Percentiles rank a stretch among this genome's conserved stretches.
These are phyloP conservation scores for Colletotrichum caudatum DNA, from an alignment of 2,329 filamentous ascomycete genomes.

Conservation along the genomic window DNA sequence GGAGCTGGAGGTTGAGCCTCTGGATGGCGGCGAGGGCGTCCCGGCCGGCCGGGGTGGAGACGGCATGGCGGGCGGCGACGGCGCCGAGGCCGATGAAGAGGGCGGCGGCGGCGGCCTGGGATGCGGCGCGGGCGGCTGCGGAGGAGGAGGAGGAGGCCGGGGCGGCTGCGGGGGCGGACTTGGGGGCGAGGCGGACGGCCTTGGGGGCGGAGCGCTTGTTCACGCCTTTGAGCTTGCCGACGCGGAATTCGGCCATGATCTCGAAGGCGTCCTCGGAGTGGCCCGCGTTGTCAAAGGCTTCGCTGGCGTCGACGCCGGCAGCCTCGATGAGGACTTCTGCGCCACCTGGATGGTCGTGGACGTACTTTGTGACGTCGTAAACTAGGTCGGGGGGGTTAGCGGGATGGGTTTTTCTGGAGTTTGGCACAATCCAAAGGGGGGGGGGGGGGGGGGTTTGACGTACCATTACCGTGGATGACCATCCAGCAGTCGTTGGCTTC, in stretches of 20 bases:
- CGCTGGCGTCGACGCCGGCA: conserved; percentile 81
- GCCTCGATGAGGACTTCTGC: conserved; percentile 83
- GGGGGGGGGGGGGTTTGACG: not conserved
- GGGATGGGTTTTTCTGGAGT: not conserved
- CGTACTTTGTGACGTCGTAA: conserved; percentile 69
- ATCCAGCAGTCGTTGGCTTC: conserved; percentile 64
- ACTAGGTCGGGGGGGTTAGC: conserved; percentile 53
- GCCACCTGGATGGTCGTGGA: conserved; percentile 76
- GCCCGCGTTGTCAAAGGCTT: conserved; percentile 85
- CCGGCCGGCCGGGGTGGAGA: conserved; percentile 32
- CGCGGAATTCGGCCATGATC: conserved; percentile 53
- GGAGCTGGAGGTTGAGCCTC: conserved; percentile 38
- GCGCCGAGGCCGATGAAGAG: conserved; percentile 43
- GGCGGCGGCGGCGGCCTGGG: conserved; percentile 40
- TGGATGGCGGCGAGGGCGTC: conserved; percentile 39
- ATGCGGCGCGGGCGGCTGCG: conserved; percentile 32
- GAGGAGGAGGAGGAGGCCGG: not conserved
- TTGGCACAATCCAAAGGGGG: not conserved
- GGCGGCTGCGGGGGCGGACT: conserved; percentile 16
- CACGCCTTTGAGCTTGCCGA: conserved; percentile 54
- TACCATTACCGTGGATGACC: conserved; percentile 67
- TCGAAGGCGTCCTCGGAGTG: conserved; percentile 75
- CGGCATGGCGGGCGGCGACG: conserved; percentile 44
- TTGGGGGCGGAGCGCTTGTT: conserved; percentile 43
- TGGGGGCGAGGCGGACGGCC: conserved; percentile 44